These are phyloP conservation scores for Cystofilobasidium capitatum DNA, from an alignment of 768 basidiomycete species.

Conservation along the genomic window DNA sequence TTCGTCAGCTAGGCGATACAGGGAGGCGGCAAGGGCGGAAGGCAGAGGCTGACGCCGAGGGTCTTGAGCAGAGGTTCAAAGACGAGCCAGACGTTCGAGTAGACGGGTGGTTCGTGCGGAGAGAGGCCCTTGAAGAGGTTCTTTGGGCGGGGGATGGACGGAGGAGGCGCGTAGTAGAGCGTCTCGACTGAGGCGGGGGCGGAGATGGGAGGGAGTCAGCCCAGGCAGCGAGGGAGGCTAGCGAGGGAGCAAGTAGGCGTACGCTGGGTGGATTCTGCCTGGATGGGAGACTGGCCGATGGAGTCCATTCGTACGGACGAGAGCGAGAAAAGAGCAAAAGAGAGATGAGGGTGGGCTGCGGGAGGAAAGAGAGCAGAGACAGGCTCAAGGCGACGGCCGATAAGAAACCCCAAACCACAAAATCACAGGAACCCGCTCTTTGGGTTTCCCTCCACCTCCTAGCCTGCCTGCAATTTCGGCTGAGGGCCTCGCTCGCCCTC, in stretches of 20 bases:
- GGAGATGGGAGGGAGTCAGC: neutral
- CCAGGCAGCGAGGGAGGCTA: neutral
- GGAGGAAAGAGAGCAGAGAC: neutral
- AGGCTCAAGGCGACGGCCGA: too few relatives aligned
- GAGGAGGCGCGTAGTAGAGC: slow-evolving; percentile 13
- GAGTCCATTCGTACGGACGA: too few relatives aligned
- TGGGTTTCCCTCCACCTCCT: neutral
- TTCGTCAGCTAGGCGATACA: neutral
- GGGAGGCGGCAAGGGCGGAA: neutral
- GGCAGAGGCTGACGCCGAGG: slow-evolving; percentile 1
- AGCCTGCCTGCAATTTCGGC: neutral
- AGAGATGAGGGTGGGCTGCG: too few relatives aligned
- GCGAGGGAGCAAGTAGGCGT: neutral
- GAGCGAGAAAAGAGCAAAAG: too few relatives aligned
- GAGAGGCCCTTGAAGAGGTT: slow-evolving; percentile 16
- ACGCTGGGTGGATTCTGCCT: neutral
- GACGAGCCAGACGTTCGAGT: slow-evolving; percentile 3
- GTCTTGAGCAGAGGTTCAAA: slow-evolving; percentile 3
- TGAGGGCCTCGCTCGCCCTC: too few relatives aligned
- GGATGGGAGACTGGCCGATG: neutral
- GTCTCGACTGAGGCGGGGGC: slow-evolving; percentile 11
- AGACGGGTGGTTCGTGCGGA: slow-evolving; percentile 16
- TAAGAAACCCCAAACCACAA: too few relatives aligned
- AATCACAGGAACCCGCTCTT: too few relatives aligned
- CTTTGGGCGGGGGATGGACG: neutral